Base-by-base conservation (phyloP, 1,284 basidiomycete genomes). In the Trichosporon sp. region DNA sequence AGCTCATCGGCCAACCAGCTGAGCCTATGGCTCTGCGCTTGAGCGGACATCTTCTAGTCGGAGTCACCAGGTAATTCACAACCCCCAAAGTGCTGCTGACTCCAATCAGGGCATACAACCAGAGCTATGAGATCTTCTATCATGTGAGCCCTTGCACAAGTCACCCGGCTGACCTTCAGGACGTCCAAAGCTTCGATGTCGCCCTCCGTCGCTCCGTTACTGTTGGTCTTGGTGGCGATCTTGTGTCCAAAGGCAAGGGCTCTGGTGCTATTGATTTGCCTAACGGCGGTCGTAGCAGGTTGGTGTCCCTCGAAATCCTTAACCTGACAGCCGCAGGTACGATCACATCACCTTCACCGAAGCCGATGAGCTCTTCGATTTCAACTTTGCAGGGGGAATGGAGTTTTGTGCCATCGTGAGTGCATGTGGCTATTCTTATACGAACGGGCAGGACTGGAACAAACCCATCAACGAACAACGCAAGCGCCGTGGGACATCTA, bases 31-130 rank as follows among this genome's bases (percentile, higher is more conserved):
- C 93, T 1, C 85, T 96, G 68, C 87, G 93, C 64, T 85, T 95
- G 69, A 93, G 92, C 11, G 93, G 92, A 71, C 92, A 92, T 78
- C 84, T 96, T 43, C 90, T 96, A 86, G 90, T 94, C 69, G 93
- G 93, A 5, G 93, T 91, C 21, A 91, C 90, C 26, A 89, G 93
- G 93, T 94, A 80, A 74, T 88, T 59, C 26, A 80, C 74, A 88
- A 59, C 14, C 12, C n/a, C 8, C 2, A 12, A 32, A 7, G 12
- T 4, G 2, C 7, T 1, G 26, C 70, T 63, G 11, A 65, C 43
- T 35, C 4, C 66, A 80, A 51, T 4, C 65, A 80, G 79, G 31
- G 77, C 78, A 2, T 80, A 78, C 56, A 71, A 76, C 48, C 79
- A 80, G 26, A 80, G 74, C 54, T 79, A 76, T 66, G 78, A 79